phyloP scores from a whole-genome alignment of 2,329 filamentous ascomycete species.

The Esteya vermicola region DNA sequence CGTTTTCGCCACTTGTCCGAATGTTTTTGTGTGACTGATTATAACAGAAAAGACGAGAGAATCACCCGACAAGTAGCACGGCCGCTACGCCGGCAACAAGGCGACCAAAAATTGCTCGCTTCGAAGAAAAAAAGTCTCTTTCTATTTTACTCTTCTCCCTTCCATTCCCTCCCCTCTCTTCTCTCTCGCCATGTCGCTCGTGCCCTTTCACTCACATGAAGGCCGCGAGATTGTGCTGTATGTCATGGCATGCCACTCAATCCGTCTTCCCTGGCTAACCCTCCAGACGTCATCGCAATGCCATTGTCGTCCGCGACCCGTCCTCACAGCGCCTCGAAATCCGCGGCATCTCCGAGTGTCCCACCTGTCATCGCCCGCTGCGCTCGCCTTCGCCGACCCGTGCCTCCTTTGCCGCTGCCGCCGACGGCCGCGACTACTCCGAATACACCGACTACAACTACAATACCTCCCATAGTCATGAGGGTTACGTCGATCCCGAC shows the following conservation, averaged over 20 bases:
- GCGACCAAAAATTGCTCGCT: neutral
- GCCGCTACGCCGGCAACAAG: no score
- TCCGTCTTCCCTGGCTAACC: neutral
- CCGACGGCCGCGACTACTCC: no score
- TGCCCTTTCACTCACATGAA: constrained; percentile 61
- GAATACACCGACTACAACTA: neutral
- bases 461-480: constrained; percentile 22
- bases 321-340: constrained; percentile 75
- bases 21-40: no score
- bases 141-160: no score
- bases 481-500: constrained; percentile 72
- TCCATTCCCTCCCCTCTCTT: neutral
- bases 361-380: constrained; percentile 74
- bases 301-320: constrained; percentile 82
- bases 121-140: no score
- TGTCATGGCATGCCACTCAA: constrained; percentile 21
- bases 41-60: no score
- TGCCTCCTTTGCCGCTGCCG: constrained; percentile 24
- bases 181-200: constrained; percentile 42
- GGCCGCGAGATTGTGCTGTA: constrained; percentile 71
- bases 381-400: constrained; percentile 33
- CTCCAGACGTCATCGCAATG: constrained; percentile 73
- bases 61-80: no score
- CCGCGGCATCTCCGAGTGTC: constrained; percentile 64
- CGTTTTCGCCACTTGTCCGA: neutral